These are phyloP conservation scores for Stropharia rugosoannulata DNA, from an alignment of 768 basidiomycete genomes.

Conservation along the genomic window DNA sequence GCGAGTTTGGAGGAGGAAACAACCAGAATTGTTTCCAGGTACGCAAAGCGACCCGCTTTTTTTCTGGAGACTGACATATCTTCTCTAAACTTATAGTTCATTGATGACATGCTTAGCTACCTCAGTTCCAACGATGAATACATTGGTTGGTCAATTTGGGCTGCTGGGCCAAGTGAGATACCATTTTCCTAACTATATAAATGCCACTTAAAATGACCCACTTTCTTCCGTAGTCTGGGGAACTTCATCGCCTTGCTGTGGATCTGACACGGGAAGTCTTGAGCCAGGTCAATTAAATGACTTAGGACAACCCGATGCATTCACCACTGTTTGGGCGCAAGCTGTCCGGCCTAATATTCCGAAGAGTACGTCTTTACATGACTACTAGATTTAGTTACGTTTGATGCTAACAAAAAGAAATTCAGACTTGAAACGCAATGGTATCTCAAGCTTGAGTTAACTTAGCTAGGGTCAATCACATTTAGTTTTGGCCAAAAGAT, in stretches of 20 bases:
- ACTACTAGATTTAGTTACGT: background rate
- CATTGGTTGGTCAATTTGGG: constrained; percentile 49
- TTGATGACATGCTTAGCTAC: constrained; percentile 41
- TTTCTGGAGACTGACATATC: background rate
- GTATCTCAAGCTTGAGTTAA: constrained; percentile 15
- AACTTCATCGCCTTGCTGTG: constrained; percentile 40
- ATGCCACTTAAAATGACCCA: background rate
- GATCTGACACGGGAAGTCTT: constrained; percentile 40
- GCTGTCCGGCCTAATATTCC: constrained; percentile 39
- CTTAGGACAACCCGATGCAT: constrained; percentile 35
- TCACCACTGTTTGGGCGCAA: constrained; percentile 35
- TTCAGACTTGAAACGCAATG: constrained; percentile 19
- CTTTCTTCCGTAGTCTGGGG: constrained; percentile 37
- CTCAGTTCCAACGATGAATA: constrained; percentile 41
- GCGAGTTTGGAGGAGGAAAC: constrained; percentile 45
- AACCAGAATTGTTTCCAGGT: constrained; percentile 39
- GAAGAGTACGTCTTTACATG: constrained; percentile 9
- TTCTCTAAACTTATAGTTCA: constrained; percentile 18
- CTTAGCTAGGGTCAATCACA: background rate
- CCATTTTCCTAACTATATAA: no score
- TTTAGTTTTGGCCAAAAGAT: background rate
- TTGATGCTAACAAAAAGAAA: background rate
- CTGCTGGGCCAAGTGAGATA: constrained; percentile 42
- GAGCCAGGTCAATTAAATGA: constrained; percentile 40
- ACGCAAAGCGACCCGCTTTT: background rate